Percentiles rank a stretch among this genome's conserved stretches.
Evolutionary conservation across 2,329 filamentous ascomycete species (phyloP).

Genomic region (Sporothrix curviconia): DNA sequence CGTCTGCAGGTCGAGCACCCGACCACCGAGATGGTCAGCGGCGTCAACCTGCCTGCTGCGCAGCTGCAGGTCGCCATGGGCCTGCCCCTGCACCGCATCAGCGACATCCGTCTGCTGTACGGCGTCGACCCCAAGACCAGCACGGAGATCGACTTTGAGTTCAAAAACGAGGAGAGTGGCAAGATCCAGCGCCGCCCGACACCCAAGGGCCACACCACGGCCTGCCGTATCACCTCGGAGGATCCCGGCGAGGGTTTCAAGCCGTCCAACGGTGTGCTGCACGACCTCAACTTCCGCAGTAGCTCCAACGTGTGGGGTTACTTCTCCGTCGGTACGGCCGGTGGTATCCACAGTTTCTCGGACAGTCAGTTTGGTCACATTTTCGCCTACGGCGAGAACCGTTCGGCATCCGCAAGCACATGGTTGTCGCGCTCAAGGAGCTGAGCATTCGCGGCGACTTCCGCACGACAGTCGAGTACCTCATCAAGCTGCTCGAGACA

Average conservation of each 20-base stretch:
- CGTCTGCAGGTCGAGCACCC: constrained; percentile 99
- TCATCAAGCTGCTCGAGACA: constrained; percentile 97
- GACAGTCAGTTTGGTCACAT: constrained; percentile 99
- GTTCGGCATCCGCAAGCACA: constrained; percentile 96
- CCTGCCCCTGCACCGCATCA: constrained; percentile 87
- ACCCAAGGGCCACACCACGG: constrained; percentile 94
- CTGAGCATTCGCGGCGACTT: constrained; percentile 99
- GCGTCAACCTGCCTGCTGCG: constrained; percentile 92
- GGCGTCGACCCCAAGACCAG: constrained; percentile 84
- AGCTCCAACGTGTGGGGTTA: constrained; percentile 99
- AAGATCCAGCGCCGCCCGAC: constrained; percentile 82
- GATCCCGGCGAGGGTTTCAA: constrained; percentile 99
- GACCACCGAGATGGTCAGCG: constrained; percentile 98
- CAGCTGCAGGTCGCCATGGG: constrained; percentile 99
- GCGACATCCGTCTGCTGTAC: constrained; percentile 92
- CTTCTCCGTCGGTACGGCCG: constrained; percentile 94
- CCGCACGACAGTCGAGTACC: constrained; percentile 94
- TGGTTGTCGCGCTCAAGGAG: constrained; percentile 98
- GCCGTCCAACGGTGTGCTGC: constrained; percentile 97
- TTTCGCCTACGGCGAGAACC: constrained; percentile 97
- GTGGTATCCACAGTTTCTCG: constrained; percentile 98
- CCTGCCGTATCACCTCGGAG: constrained; percentile 98
- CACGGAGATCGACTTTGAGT: constrained; percentile 92
- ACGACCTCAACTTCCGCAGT: constrained; percentile 97
- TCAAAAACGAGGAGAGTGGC: constrained; percentile 76